Percentiles rank a stretch among this genome's conserved stretches.
Evolutionary conservation across 2,329 filamentous ascomycete genomes (phyloP).

Genomic region (Coleophoma eucalyptorum): DNA sequence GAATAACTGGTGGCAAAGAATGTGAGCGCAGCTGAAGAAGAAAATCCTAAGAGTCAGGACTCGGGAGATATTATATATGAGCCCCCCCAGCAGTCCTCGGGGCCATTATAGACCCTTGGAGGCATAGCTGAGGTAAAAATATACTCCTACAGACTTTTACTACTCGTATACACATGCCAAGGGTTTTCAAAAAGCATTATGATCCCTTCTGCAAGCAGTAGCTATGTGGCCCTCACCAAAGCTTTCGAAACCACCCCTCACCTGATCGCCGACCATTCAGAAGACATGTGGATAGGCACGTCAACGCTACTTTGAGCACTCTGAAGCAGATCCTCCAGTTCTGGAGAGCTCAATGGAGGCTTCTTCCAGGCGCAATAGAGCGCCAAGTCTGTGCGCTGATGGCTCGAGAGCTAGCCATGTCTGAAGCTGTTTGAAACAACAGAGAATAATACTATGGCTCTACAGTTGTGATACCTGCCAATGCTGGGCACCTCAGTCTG

Average conservation of each 20-base stretch:
- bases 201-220: not conserved
- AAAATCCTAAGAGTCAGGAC: not conserved
- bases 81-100: not conserved
- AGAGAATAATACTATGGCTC: not conserved
- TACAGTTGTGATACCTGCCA: not conserved
- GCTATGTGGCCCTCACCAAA: not conserved
- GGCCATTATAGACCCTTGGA: not conserved
- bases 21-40: slow-evolving; percentile 20
- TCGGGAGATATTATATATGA: not conserved
- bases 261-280: not conserved
- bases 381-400: not conserved
- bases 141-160: not conserved
- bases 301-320: too few species aligned
- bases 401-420: not conserved
- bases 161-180: not conserved
- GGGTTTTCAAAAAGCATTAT: not conserved
- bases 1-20: slow-evolving; percentile 9
- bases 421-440: not conserved
- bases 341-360: not conserved
- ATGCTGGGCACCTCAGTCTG: not conserved
- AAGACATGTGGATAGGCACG: not conserved
- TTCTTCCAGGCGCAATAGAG: not conserved
- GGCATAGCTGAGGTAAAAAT: not conserved
- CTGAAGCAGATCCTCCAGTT: not conserved
- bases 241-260: not conserved